Percentiles rank a stretch among this genome's conserved stretches.
These are phyloP conservation scores for Aspergillus sclerotioniger DNA, from an alignment of 495 filamentous ascomycete species.

Conservation along the genomic window DNA sequence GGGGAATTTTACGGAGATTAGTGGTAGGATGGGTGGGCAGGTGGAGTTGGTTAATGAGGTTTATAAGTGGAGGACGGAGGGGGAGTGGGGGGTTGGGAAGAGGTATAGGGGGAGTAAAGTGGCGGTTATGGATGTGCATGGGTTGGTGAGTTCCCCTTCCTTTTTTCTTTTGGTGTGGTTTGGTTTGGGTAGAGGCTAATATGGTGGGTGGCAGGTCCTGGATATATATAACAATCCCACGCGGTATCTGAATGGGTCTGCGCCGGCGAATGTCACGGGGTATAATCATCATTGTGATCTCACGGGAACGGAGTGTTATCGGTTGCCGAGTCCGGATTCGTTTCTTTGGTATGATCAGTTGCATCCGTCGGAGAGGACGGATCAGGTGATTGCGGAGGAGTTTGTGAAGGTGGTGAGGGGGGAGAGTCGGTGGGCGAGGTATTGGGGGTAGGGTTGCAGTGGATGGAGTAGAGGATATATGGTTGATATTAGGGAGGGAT, in stretches of 20 bases:
- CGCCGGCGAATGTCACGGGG: constrained; percentile 62
- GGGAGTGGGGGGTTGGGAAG: constrained; percentile 47
- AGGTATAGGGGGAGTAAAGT: constrained; percentile 60
- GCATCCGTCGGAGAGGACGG: constrained; percentile 62
- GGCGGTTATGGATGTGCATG: constrained; percentile 63
- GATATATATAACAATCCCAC: constrained; percentile 62
- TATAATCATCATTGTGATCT: constrained; percentile 53
- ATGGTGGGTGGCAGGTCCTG: constrained; percentile 37
- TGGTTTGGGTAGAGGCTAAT: background rate
- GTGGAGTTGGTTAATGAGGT: constrained; percentile 59
- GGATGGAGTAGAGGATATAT: too few relatives aligned
- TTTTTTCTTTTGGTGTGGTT: background rate
- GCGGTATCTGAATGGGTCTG: constrained; percentile 53
- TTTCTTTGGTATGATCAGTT: constrained; percentile 62
- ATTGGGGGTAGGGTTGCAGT: constrained; percentile 30
- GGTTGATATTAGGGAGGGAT: too few relatives aligned
- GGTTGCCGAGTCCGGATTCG: constrained; percentile 31
- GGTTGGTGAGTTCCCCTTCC: constrained; percentile 38
- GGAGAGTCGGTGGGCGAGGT: constrained; percentile 56
- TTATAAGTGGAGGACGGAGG: constrained; percentile 59
- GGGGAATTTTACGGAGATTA: constrained; percentile 54
- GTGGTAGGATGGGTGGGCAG: constrained; percentile 60
- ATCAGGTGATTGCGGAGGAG: constrained; percentile 52
- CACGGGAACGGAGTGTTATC: constrained; percentile 30
- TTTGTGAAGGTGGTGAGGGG: constrained; percentile 61